phyloP scores from a whole-genome alignment of 208 protist genomes.

The Angomonas deanei region DNA sequence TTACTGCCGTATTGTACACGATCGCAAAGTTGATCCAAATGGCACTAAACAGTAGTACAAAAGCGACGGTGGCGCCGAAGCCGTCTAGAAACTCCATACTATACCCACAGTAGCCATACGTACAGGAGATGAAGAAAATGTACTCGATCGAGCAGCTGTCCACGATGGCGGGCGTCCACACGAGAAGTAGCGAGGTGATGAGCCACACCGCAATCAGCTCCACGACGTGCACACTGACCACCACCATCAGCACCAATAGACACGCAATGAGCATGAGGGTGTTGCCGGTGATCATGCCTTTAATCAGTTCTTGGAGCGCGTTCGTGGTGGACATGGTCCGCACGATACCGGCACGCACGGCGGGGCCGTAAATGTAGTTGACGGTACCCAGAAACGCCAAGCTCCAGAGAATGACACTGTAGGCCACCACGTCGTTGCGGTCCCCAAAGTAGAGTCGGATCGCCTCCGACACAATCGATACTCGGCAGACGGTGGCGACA shows the following conservation, averaged over 20 bases:
- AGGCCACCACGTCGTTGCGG: not conserved
- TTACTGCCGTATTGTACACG: slow-evolving; percentile 38
- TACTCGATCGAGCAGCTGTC: slow-evolving; percentile 69
- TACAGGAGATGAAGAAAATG: slow-evolving; percentile 48
- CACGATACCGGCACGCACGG: slow-evolving; percentile 63
- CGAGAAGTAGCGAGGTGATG: slow-evolving; percentile 58
- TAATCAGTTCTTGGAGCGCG: slow-evolving; percentile 42
- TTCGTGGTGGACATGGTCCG: slow-evolving; percentile 37
- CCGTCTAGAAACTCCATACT: slow-evolving; percentile 41
- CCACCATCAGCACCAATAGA: slow-evolving; percentile 49
- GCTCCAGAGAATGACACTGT: slow-evolving; percentile 26
- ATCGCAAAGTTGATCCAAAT: slow-evolving; percentile 59
- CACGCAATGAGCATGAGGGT: slow-evolving; percentile 48
- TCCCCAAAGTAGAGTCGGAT: slow-evolving; percentile 13
- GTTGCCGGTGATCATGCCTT: slow-evolving; percentile 40
- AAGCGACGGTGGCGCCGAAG: slow-evolving; percentile 24
- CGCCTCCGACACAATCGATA: slow-evolving; percentile 15
- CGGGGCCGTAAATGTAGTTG: slow-evolving; percentile 83
- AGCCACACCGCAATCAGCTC: slow-evolving; percentile 84
- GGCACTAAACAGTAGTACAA: slow-evolving; percentile 38
- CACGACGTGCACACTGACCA: slow-evolving; percentile 86
- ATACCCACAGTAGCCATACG: slow-evolving; percentile 28
- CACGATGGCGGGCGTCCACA: slow-evolving; percentile 81
- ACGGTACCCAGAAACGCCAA: slow-evolving; percentile 48
- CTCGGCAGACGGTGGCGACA: slow-evolving; percentile 52